These are phyloP conservation scores for Hypoxylon cercidicola DNA, from an alignment of 495 filamentous ascomycete species.

Conservation along the genomic window DNA sequence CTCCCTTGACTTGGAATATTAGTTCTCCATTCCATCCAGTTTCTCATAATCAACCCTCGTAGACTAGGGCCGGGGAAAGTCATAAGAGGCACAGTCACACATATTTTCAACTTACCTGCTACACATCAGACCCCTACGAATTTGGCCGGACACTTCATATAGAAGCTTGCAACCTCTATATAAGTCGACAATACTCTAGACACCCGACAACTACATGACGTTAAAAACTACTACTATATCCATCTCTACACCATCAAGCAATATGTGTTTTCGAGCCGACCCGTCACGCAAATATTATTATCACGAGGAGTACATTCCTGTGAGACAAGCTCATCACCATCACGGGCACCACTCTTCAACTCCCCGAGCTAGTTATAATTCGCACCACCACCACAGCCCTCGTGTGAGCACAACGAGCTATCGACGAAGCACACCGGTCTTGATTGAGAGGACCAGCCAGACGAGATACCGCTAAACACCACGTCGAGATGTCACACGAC, in stretches of 20 bases:
- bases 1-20: background rate
- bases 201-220: background rate
- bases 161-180: background rate
- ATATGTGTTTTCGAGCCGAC: slow-evolving; percentile 56
- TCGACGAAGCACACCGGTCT: slow-evolving; percentile 43
- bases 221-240: background rate
- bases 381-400: slow-evolving; percentile 48
- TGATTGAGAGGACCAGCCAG: slow-evolving; percentile 50
- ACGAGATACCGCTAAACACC: slow-evolving; percentile 35
- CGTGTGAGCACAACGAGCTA: slow-evolving; percentile 50
- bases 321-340: slow-evolving; percentile 41
- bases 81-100: background rate
- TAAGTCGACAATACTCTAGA: background rate
- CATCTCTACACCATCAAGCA: slow-evolving; percentile 17
- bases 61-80: background rate
- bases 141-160: background rate
- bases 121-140: background rate
- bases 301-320: slow-evolving; percentile 59
- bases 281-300: slow-evolving; percentile 59
- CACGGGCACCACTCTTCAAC: slow-evolving; percentile 43
- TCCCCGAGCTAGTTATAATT: slow-evolving; percentile 38
- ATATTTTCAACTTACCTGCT: background rate
- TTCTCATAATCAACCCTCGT: background rate
- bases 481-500: no score
- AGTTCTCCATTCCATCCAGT: slow-evolving; percentile 11